Base-by-base conservation (phyloP, 2,329 filamentous ascomycete species). In the Diaporthe sp. region DNA sequence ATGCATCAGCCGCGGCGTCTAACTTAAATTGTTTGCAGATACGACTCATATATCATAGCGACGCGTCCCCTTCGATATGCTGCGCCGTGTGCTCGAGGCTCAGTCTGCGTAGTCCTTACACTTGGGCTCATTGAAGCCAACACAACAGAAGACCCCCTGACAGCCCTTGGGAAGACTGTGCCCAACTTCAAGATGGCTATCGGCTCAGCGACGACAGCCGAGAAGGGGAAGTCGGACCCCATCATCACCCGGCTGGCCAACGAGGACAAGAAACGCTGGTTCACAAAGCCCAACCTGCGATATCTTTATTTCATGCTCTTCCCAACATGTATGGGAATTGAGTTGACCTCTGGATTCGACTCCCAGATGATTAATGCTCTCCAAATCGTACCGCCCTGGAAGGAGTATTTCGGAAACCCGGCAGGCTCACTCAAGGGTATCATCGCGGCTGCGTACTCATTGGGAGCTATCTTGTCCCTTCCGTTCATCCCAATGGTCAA, bases 271-370 rank as follows among this genome's bases (percentile, higher is more conserved):
- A 81, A 83, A 44, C 82, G 82, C 74, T 92, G 89, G 89, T 91
- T 87, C 83, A 86, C 85, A 79, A 92, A 92, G 81, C 89, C 87
- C 0, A 92, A 92, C 77, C 83, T 92, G 53, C 85, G 90, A 72
- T 80, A 79, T 25, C 84, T 92, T 51, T 92, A 92, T 79, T 80
- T 92, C 9, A 82, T 90, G 75, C 86, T 92, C 68, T 89, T 92
- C 75, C 89, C 89, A 31, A 89, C 89, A 58, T 91, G 89, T 80
- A 89, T 92, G 84, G 90, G 90, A 62, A 90, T 92, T 74, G 91
- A 92, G 82, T 78, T 86, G 80, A 87, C 85, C 0, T 86, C 85
- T 17, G 85, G 85, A 0, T 87, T 86, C 76, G 85, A 87, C 78
- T 86, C 85, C 61, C 85, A 86, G 80, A 82, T 87, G 81, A 86